Conservation (phyloP, 768 basidiomycete species). For the Rhodosporidiobolus sp. region DNA sequence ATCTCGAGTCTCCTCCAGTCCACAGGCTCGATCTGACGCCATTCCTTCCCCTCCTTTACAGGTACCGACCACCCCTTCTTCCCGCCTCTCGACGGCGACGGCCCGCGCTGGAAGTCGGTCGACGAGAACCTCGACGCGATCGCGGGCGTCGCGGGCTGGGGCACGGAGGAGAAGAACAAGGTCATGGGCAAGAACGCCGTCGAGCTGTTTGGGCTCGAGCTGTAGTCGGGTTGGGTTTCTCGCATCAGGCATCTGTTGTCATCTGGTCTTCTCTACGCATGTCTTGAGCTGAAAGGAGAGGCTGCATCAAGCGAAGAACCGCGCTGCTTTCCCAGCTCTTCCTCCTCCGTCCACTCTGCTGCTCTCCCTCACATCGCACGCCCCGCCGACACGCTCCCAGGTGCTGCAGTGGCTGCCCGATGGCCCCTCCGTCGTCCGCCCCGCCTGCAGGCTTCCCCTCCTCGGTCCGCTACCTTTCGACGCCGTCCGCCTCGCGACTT, state of each 20-base stretch:
- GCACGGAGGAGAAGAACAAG: constrained; percentile 59
- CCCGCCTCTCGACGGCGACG: constrained; percentile 61
- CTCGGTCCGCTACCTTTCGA: constrained; percentile 9
- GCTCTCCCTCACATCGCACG: too few species aligned
- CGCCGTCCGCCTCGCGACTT: neutral
- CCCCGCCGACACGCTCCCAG: too few species aligned
- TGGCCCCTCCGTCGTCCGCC: neutral
- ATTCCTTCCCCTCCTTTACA: neutral
- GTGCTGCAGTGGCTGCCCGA: too few species aligned
- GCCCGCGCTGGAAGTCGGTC: constrained; percentile 78
- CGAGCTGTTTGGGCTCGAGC: constrained; percentile 61
- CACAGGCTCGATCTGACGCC: neutral
- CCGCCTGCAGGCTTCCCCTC: constrained; percentile 4
- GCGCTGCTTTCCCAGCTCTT: too few species aligned
- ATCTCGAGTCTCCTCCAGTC: too few species aligned
- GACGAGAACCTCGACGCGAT: constrained; percentile 82
- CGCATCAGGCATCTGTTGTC: too few species aligned
- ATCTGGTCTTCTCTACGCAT: too few species aligned
- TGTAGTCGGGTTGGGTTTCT: neutral
- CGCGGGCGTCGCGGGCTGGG: constrained; percentile 62
- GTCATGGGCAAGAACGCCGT: constrained; percentile 74
- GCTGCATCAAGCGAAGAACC: too few species aligned
- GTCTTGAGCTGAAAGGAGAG: too few species aligned
- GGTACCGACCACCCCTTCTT: constrained; percentile 77
- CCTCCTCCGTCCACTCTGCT: too few species aligned